These are phyloP conservation scores for Scutellaria minor DNA, from an alignment of 257 asterid genomes.

Conservation along the genomic window DNA sequence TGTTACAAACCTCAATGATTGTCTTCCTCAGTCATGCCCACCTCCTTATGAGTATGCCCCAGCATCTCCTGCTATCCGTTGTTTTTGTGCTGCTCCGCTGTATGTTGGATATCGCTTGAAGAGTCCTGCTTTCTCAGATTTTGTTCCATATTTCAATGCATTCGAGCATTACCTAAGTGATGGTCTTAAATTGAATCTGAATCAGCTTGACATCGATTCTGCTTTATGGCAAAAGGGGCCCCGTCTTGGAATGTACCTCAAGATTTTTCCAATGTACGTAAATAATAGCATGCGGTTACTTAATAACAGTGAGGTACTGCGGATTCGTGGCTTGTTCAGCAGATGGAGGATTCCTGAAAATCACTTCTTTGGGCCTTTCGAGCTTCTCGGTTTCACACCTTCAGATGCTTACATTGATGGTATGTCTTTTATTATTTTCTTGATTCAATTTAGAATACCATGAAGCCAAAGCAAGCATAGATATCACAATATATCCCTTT, in stretches of 20 bases:
- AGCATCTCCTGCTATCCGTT: slow-evolving; percentile 47
- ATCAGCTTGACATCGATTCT: slow-evolving; percentile 64
- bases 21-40: slow-evolving; percentile 62
- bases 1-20: slow-evolving; percentile 39
- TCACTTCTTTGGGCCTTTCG: slow-evolving; percentile 79
- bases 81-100: slow-evolving; percentile 86
- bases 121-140: slow-evolving; percentile 82
- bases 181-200: slow-evolving; percentile 55
- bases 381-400: slow-evolving; percentile 80
- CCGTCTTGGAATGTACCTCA: slow-evolving; percentile 72
- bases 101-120: slow-evolving; percentile 81
- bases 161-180: slow-evolving; percentile 55
- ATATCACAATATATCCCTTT: background rate
- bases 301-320: slow-evolving; percentile 61
- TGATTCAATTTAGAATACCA: background rate
- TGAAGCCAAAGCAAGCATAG: background rate
- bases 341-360: slow-evolving; percentile 74
- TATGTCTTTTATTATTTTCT: slow-evolving; percentile 33
- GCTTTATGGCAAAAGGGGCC: slow-evolving; percentile 72
- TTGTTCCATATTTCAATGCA: slow-evolving; percentile 50
- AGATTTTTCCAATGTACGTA: slow-evolving; percentile 58
- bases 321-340: slow-evolving; percentile 63
- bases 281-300: slow-evolving; percentile 38
- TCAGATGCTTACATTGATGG: slow-evolving; percentile 63
- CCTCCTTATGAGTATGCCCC: slow-evolving; percentile 64